Evolutionary conservation across 345 rosid species (phyloP).

Genomic region (Streptanthus diversifolius): DNA sequence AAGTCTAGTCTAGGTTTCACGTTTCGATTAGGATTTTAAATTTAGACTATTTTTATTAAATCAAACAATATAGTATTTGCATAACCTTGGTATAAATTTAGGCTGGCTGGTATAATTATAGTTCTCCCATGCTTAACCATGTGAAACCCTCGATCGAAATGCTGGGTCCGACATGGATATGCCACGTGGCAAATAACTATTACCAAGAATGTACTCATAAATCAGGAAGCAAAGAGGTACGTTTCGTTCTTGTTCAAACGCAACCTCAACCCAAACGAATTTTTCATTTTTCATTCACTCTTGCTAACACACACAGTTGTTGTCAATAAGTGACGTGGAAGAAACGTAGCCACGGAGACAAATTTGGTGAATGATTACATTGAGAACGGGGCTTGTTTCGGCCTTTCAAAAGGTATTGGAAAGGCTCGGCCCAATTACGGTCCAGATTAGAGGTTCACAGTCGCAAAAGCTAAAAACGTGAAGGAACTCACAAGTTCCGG

Average conservation of each 20-base stretch:
- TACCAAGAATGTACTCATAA: slow-evolving; percentile 3
- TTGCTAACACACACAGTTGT: neutral
- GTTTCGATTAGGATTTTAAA: no score
- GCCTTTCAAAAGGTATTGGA: neutral
- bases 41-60: no score
- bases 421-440: neutral
- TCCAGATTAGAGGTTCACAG: neutral
- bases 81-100: no score
- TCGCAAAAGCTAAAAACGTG: neutral
- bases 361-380: neutral
- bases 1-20: no score
- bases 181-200: slow-evolving; percentile 6
- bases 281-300: neutral
- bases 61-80: no score
- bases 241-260: neutral
- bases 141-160: neutral
- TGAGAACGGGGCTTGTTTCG: neutral
- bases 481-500: neutral
- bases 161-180: neutral
- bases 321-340: neutral
- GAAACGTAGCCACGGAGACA: neutral
- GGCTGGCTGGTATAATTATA: no score
- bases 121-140: neutral
- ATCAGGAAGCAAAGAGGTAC: neutral
- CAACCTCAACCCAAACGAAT: neutral